Evolutionary conservation across 2,329 filamentous ascomycete species (phyloP).

Genomic region (Podosphaera fusca): DNA sequence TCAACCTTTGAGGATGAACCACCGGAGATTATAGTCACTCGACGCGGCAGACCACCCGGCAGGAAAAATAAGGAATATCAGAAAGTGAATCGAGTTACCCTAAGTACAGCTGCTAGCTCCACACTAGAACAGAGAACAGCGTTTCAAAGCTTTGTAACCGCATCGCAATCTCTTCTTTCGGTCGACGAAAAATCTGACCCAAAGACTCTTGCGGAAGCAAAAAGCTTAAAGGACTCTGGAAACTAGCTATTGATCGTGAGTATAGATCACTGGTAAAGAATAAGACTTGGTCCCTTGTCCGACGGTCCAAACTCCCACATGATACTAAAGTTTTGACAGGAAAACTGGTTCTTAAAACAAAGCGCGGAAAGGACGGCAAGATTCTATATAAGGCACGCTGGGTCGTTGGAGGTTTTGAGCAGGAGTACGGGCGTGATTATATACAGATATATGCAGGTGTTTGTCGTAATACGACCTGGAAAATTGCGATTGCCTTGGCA

Average conservation of each 20-base stretch:
- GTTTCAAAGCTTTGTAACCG: neutral
- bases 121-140: neutral
- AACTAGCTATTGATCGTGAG: neutral
- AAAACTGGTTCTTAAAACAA: neutral
- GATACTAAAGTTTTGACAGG: neutral
- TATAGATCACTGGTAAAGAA: neutral
- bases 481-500: neutral
- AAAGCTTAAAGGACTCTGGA: neutral
- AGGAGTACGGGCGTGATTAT: too few species aligned
- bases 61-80: neutral
- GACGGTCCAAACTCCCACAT: neutral
- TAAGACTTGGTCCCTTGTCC: neutral
- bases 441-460: too few species aligned
- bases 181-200: neutral
- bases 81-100: neutral
- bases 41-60: neutral
- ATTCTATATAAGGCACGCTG: neutral
- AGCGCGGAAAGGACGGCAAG: neutral
- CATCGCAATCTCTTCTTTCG: neutral
- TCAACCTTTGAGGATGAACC: neutral
- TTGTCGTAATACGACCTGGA: neutral
- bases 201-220: constrained; percentile 1
- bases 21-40: neutral
- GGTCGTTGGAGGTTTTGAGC: neutral
- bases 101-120: neutral